Evolutionary conservation across 2,329 filamentous ascomycete genomes (phyloP).

Genomic region (Diaporthe ilicicola): DNA sequence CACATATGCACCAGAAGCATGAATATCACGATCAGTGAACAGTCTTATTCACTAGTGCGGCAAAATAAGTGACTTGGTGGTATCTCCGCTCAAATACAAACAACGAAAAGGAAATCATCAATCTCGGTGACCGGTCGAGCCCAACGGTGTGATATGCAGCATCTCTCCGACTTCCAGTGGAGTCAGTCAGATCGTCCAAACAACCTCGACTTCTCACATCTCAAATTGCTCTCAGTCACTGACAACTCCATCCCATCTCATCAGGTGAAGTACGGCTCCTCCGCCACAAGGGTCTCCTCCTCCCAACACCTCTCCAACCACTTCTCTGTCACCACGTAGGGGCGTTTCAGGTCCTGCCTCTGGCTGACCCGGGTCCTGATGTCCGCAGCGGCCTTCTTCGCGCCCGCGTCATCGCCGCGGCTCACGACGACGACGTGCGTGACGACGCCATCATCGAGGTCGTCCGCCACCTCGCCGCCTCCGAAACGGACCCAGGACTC

Average conservation of each 20-base stretch:
- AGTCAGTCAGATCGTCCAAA: not conserved
- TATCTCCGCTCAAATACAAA: constrained; percentile 6
- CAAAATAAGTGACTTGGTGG: not conserved
- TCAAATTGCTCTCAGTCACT: not conserved
- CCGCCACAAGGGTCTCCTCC: constrained; percentile 80
- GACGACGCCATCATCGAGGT: constrained; percentile 59
- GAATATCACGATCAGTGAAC: not conserved
- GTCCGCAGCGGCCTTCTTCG: constrained; percentile 49
- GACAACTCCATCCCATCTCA: not conserved
- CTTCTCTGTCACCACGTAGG: constrained; percentile 71
- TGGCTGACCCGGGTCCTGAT: constrained; percentile 56
- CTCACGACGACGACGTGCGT: constrained; percentile 78
- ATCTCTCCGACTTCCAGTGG: too few relatives aligned
- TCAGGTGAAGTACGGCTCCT: constrained; percentile 65
- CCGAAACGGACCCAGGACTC: constrained; percentile 73
- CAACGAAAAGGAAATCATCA: not conserved
- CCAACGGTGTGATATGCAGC: not conserved
- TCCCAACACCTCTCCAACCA: constrained; percentile 88
- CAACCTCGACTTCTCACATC: not conserved
- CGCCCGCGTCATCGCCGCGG: constrained; percentile 47
- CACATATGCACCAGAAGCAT: not conserved
- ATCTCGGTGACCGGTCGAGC: not conserved
- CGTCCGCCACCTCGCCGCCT: constrained; percentile 65
- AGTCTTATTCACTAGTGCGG: not conserved
- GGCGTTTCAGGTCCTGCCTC: constrained; percentile 55